phyloP scores from a whole-genome alignment of 1,139 yeast species.

The Hemisphaericaspora xylofermentans region DNA sequence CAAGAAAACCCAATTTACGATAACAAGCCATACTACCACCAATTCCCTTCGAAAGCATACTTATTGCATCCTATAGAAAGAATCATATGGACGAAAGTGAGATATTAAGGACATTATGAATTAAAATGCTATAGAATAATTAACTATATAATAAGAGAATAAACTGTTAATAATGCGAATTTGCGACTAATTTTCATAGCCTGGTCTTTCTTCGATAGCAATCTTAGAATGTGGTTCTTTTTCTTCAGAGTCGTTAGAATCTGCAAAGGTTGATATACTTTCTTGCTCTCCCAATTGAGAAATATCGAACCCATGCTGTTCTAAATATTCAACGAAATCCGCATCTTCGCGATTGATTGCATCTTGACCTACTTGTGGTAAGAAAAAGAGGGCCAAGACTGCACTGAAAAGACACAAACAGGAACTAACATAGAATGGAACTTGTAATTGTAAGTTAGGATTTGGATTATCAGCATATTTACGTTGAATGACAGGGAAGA shows the following conservation, averaged over 20 bases:
- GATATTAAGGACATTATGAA: no score
- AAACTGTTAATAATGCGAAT: no score
- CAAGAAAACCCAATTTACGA: no score
- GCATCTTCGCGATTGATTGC: slow-evolving; percentile 78
- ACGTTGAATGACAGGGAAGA: slow-evolving; percentile 72
- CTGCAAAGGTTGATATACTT: not conserved
- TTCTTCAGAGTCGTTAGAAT: not conserved
- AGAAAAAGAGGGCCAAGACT: slow-evolving; percentile 61
- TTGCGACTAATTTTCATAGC: no score
- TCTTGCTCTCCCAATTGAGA: slow-evolving; percentile 38
- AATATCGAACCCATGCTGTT: slow-evolving; percentile 57
- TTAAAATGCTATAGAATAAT: no score
- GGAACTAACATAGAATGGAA: slow-evolving; percentile 82
- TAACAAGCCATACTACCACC: no score
- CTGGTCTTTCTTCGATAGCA: not conserved
- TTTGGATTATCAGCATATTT: slow-evolving; percentile 27
- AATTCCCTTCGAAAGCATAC: no score
- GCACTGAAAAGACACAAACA: slow-evolving; percentile 75
- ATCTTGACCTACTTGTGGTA: slow-evolving; percentile 82
- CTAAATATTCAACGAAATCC: slow-evolving; percentile 64
- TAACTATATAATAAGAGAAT: no score
- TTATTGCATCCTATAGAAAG: no score
- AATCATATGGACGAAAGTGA: no score
- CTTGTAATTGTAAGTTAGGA: slow-evolving; percentile 55
- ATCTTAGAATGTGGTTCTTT: not conserved